A percentile compares a stretch with the other conserved stretches of the same genome.
These are phyloP conservation scores for Salix viminalis DNA, from an alignment of 345 rosid species.

Conservation along the genomic window DNA sequence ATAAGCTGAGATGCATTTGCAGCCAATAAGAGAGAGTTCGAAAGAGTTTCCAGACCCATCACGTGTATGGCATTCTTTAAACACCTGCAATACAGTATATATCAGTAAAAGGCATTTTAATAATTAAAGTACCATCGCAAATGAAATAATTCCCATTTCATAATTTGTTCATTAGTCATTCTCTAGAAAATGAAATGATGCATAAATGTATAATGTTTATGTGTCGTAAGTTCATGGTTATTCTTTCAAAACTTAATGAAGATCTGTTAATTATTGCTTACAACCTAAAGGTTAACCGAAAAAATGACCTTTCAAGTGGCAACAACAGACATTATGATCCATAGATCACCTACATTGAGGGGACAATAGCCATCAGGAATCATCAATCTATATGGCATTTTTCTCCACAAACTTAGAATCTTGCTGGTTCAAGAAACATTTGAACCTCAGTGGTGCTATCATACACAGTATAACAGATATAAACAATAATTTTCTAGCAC, in stretches of 20 bases:
- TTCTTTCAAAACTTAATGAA: background rate
- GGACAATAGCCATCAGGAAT: background rate
- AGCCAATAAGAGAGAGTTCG: constrained; percentile 75
- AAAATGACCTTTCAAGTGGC: background rate
- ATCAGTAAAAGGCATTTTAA: background rate
- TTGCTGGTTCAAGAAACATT: background rate
- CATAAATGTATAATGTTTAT: background rate
- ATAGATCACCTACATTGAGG: background rate
- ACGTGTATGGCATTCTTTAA: constrained; percentile 60
- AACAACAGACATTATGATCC: background rate
- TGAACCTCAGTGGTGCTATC: background rate
- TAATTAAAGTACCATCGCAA: background rate
- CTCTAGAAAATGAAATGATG: background rate
- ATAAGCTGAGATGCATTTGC: constrained; percentile 96
- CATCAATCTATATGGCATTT: background rate
- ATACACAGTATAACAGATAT: background rate
- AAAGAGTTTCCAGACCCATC: constrained; percentile 60
- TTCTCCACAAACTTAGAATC: background rate
- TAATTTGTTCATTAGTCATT: background rate
- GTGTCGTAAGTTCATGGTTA: background rate
- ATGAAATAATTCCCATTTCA: background rate
- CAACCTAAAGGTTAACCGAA: background rate
- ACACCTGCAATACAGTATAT: constrained; percentile 44
- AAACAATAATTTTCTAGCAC: background rate
- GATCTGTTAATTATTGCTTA: background rate